These are phyloP conservation scores for Volvariella surrecta DNA, from an alignment of 1,284 basidiomycete species.

Conservation along the genomic window DNA sequence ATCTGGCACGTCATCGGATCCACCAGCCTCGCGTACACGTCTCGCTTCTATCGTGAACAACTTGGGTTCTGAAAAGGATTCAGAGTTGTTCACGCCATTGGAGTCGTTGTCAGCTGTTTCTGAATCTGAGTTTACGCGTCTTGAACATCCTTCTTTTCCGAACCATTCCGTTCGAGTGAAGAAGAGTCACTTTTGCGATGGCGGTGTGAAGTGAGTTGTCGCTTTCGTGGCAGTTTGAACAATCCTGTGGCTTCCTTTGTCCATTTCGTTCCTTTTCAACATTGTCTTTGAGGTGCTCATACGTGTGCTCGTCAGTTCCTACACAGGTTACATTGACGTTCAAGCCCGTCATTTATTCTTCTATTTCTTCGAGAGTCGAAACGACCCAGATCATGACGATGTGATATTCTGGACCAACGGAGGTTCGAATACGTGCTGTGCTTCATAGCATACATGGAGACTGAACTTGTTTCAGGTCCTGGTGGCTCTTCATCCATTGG, in stretches of 20 bases:
- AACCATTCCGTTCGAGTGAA: constrained; percentile 36
- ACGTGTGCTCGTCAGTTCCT: constrained; percentile 18
- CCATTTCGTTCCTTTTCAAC: too few species aligned
- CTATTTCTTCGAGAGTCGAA: constrained; percentile 81
- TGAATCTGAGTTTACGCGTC: constrained; percentile 33
- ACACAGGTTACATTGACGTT: constrained; percentile 58
- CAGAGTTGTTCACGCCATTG: constrained; percentile 30
- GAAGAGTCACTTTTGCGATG: constrained; percentile 33
- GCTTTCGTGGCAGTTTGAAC: background rate
- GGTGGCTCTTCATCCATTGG: constrained; percentile 50
- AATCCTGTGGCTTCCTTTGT: too few species aligned
- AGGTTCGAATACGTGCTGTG: constrained; percentile 21
- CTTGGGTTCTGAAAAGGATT: too few species aligned
- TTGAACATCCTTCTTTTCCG: constrained; percentile 42
- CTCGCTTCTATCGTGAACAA: too few species aligned
- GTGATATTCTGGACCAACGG: constrained; percentile 65
- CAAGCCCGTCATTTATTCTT: constrained; percentile 73
- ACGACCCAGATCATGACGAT: constrained; percentile 56
- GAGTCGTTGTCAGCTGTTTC: constrained; percentile 34
- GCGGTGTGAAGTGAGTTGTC: constrained; percentile 27
- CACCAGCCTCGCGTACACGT: too few species aligned
- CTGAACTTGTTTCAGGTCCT: too few species aligned
- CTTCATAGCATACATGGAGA: background rate
- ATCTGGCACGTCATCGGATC: too few species aligned
- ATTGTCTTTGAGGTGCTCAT: too few species aligned